These are phyloP conservation scores for Hypoxylon trugodes DNA, from an alignment of 495 filamentous ascomycete species.

Conservation along the genomic window DNA sequence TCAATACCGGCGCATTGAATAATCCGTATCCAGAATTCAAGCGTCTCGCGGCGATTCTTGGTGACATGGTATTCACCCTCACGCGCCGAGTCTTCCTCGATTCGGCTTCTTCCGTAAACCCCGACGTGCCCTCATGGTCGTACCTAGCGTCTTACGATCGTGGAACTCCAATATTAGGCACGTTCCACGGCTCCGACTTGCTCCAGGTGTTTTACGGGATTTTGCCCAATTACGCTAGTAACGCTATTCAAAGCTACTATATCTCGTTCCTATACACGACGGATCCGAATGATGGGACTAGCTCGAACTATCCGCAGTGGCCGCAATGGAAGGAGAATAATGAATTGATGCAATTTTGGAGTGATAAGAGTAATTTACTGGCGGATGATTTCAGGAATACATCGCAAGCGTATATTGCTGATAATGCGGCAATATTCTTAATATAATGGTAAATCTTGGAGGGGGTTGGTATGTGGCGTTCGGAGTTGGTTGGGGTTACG, in stretches of 20 bases:
- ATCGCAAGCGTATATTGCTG: conserved; percentile 57
- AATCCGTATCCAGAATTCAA: conserved; percentile 79
- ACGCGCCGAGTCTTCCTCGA: conserved; percentile 67
- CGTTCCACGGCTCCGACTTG: conserved; percentile 74
- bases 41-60: conserved; percentile 76
- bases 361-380: conserved; percentile 52
- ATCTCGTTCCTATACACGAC: conserved; percentile 70
- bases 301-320: conserved; percentile 59
- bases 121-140: conserved; percentile 70
- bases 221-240: conserved; percentile 67
- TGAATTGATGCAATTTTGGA: conserved; percentile 67
- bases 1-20: conserved; percentile 68
- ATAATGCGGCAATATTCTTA: conserved; percentile 56
- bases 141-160: conserved; percentile 75
- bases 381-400: conserved; percentile 67
- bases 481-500: not conserved
- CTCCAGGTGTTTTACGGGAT: conserved; percentile 71
- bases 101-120: conserved; percentile 50
- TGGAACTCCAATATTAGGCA: conserved; percentile 74
- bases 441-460: conserved; percentile 52
- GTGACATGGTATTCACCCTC: conserved; percentile 73
- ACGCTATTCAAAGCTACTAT: conserved; percentile 68
- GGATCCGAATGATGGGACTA: conserved; percentile 66
- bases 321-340: conserved; percentile 65
- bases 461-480: not conserved